Conservation (phyloP, 2,329 filamentous ascomycete genomes). For the Aspergillus flavus region DNA sequence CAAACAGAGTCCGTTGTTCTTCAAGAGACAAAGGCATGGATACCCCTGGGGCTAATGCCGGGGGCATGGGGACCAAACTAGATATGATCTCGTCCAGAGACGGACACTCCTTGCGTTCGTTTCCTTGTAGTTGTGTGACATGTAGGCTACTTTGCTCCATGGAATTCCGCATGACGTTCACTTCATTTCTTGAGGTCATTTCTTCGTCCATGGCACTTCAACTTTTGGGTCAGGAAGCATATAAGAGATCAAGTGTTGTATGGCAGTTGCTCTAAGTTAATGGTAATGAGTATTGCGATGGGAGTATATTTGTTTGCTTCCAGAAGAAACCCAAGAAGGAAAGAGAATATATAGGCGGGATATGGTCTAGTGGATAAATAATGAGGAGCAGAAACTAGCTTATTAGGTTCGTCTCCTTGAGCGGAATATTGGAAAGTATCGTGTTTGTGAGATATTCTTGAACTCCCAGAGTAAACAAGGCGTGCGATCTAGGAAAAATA, state of each 20-base stretch:
- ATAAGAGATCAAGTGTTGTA: neutral
- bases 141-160: neutral
- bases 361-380: neutral
- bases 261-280: neutral
- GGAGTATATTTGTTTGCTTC: neutral
- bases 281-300: neutral
- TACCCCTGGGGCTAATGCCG: constrained; percentile 22
- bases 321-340: neutral
- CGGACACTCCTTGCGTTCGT: constrained; percentile 25
- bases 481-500: neutral
- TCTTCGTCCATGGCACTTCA: neutral
- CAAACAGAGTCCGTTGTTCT: constrained; percentile 39
- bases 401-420: neutral
- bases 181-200: neutral
- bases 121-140: neutral
- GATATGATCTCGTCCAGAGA: constrained; percentile 30
- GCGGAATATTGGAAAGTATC: neutral
- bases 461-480: neutral
- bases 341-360: neutral
- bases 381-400: neutral
- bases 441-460: neutral
- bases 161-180: neutral
- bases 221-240: neutral
- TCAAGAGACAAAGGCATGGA: constrained; percentile 23
- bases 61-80: constrained; percentile 23